Percentiles rank a stretch among this genome's conserved stretches.
These are phyloP conservation scores for Scedosporium dehoogii DNA, from an alignment of 2,329 filamentous ascomycete species.

Conservation along the genomic window DNA sequence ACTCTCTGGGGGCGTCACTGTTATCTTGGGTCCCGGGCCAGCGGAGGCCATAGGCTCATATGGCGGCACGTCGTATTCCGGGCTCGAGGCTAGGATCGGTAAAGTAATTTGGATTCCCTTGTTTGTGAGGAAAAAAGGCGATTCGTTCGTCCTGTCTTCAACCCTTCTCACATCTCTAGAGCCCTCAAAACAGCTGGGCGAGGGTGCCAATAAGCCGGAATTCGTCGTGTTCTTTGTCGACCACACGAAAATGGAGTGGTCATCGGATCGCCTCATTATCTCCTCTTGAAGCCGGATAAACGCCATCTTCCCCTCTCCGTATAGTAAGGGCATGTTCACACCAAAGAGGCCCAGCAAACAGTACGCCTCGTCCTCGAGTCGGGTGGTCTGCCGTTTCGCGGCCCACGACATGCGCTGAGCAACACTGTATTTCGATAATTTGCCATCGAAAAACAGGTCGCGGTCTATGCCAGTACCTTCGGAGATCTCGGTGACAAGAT, in stretches of 20 bases:
- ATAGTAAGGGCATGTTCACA: slow-evolving; percentile 17
- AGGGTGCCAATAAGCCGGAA: slow-evolving; percentile 2
- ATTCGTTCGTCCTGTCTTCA: background rate
- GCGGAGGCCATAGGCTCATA: background rate
- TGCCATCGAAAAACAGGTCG: slow-evolving; percentile 1
- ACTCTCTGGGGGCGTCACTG: slow-evolving; percentile 1
- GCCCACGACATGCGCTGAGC: slow-evolving; percentile 17
- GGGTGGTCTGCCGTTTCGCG: slow-evolving; percentile 13
- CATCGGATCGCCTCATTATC: slow-evolving; percentile 12
- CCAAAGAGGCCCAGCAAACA: slow-evolving; percentile 16
- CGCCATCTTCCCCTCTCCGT: slow-evolving; percentile 11
- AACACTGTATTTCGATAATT: slow-evolving; percentile 8
- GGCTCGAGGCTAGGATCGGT: background rate
- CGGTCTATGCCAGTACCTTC: slow-evolving; percentile 2
- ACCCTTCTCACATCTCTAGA: background rate
- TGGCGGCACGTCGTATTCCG: background rate
- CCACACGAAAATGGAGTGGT: slow-evolving; percentile 16
- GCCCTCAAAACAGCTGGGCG: background rate
- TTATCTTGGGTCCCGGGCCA: background rate
- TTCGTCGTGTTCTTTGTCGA: background rate
- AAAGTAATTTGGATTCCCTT: slow-evolving; percentile 5
- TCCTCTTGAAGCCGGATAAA: slow-evolving; percentile 15
- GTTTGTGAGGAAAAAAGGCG: slow-evolving; percentile 5
- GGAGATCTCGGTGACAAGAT: slow-evolving; percentile 10
- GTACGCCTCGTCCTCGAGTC: slow-evolving; percentile 16